Percentiles rank a stretch among this genome's conserved stretches.
Evolutionary conservation across 192 early-diverging fungal species (phyloP).

Genomic region (Funneliformis mosseae): DNA sequence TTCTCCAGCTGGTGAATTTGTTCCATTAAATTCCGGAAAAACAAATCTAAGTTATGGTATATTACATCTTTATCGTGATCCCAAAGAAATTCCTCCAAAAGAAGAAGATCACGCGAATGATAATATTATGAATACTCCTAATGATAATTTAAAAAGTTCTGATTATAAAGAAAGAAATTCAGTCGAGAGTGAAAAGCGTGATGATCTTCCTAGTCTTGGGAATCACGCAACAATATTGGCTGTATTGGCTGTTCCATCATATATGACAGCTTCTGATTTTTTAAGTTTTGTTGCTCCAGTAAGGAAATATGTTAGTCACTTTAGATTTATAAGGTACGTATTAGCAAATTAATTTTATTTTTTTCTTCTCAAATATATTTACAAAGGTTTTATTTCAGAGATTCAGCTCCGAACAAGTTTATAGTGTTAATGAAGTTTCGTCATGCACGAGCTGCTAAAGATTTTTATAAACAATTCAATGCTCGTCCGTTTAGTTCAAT

Average conservation of each 20-base stretch:
- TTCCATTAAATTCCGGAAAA: conserved; percentile 29
- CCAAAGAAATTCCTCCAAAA: conserved; percentile 32
- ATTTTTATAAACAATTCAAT: conserved; percentile 80
- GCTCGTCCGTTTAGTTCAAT: conserved; percentile 84
- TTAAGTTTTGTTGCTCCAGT: conserved; percentile 79
- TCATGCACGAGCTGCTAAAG: conserved; percentile 52
- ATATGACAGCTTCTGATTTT: conserved; percentile 90
- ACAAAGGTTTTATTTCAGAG: conserved; percentile 48
- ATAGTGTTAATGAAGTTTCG: conserved; percentile 87
- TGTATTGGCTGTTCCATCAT: conserved; percentile 85
- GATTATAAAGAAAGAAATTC: background rate
- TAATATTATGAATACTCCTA: background rate
- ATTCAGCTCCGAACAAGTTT: conserved; percentile 83
- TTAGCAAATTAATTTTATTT: background rate
- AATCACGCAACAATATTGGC: conserved; percentile 27
- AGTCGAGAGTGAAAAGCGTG: background rate
- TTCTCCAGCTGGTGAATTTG: conserved; percentile 6
- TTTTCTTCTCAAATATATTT: background rate
- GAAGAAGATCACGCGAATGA: background rate
- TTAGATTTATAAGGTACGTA: conserved; percentile 66
- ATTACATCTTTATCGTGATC: conserved; percentile 65
- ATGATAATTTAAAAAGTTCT: background rate
- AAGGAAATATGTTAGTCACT: conserved; percentile 67
- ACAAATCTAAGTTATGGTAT: conserved; percentile 51
- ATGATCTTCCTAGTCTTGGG: background rate